These are phyloP conservation scores for Dissophora ornata DNA, from an alignment of 192 early-diverging fungal genomes.

Conservation along the genomic window DNA sequence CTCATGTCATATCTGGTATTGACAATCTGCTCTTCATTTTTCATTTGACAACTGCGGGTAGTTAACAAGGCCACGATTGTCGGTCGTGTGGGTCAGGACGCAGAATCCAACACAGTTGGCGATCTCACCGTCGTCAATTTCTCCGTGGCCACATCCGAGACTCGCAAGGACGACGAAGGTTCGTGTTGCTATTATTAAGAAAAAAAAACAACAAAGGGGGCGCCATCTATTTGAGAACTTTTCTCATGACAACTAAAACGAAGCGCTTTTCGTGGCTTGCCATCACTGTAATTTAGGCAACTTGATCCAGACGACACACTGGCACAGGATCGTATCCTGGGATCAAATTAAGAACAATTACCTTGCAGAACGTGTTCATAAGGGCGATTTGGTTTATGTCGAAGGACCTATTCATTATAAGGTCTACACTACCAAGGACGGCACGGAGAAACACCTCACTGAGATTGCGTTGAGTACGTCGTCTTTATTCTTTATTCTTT, in stretches of 20 bases:
- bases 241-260: too few species aligned
- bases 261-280: neutral
- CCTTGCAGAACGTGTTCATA: constrained; percentile 62
- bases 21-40: too few species aligned
- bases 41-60: constrained; percentile 13
- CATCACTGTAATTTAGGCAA: constrained; percentile 56
- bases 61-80: constrained; percentile 77
- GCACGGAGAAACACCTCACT: constrained; percentile 61
- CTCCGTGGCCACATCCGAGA: constrained; percentile 72
- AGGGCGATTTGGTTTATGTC: constrained; percentile 72
- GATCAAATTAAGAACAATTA: constrained; percentile 48
- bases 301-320: constrained; percentile 72
- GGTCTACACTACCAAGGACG: constrained; percentile 72
- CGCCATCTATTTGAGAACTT: neutral
- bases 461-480: constrained; percentile 62
- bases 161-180: constrained; percentile 71
- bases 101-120: constrained; percentile 57
- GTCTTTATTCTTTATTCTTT: neutral
- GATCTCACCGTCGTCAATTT: constrained; percentile 65
- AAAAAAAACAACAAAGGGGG: neutral
- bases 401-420: constrained; percentile 73
- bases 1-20: too few species aligned
- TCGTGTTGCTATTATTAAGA: neutral
- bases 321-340: constrained; percentile 71
- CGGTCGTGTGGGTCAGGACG: constrained; percentile 72